Conservation (phyloP, 2,329 filamentous ascomycete genomes). For the Pyrenochaeta sp. region DNA sequence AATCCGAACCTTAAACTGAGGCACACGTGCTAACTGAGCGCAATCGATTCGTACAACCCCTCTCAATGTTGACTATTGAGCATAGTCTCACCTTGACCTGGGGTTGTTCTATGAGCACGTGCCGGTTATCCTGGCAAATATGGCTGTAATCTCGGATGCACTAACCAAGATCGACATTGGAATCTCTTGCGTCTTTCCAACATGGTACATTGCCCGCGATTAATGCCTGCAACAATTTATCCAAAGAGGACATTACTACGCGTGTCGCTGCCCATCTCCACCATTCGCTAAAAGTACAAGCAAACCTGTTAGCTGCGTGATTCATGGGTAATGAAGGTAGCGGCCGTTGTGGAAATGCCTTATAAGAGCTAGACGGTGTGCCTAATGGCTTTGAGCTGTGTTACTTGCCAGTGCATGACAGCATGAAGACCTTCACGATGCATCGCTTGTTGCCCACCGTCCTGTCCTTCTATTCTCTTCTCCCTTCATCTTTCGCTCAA, state of each 20-base stretch:
- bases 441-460: slow-evolving; percentile 9
- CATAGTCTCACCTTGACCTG: slow-evolving; percentile 4
- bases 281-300: slow-evolving; percentile 15
- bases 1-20: not conserved
- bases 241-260: slow-evolving; percentile 9
- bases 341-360: not conserved
- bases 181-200: slow-evolving; percentile 17
- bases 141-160: slow-evolving; percentile 13
- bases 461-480: slow-evolving; percentile 11
- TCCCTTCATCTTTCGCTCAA: slow-evolving; percentile 21
- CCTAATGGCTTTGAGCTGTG: no score
- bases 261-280: slow-evolving; percentile 14
- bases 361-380: not conserved
- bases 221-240: slow-evolving; percentile 20
- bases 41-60: not conserved
- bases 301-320: not conserved
- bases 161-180: slow-evolving; percentile 13
- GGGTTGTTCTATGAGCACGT: slow-evolving; percentile 10
- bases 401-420: no score
- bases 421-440: slow-evolving; percentile 13
- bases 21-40: no score
- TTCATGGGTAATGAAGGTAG: not conserved
- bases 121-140: slow-evolving; percentile 15
- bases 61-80: not conserved
- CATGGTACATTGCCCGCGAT: slow-evolving; percentile 13